Evolutionary conservation across 192 early-diverging fungal genomes (phyloP).

Genomic region (Coemansia sp.): DNA sequence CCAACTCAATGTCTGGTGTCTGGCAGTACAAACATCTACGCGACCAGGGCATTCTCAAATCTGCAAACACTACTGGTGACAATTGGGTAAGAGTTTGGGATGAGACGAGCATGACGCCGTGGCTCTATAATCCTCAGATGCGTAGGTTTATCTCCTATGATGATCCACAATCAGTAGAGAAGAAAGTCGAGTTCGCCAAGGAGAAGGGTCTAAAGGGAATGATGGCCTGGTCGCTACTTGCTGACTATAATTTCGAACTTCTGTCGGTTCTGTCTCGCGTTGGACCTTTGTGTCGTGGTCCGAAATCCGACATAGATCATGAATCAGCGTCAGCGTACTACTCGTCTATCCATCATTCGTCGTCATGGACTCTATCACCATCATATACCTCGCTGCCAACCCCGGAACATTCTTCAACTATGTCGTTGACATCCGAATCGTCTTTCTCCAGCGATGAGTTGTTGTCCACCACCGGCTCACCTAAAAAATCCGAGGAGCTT

Average conservation of each 20-base stretch:
- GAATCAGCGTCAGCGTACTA: neutral
- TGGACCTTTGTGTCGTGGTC: slow-evolving; percentile 43
- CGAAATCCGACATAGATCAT: slow-evolving; percentile 20
- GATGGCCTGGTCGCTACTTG: slow-evolving; percentile 70
- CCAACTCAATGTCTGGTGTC: slow-evolving; percentile 58
- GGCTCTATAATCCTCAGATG: slow-evolving; percentile 65
- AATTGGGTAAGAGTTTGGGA: slow-evolving; percentile 68
- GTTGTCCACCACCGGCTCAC: neutral
- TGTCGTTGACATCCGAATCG: neutral
- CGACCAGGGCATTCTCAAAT: slow-evolving; percentile 53
- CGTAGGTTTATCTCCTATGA: slow-evolving; percentile 71
- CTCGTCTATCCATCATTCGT: neutral
- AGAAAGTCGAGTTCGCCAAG: slow-evolving; percentile 51
- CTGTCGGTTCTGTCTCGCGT: slow-evolving; percentile 19
- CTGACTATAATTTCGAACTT: slow-evolving; percentile 63
- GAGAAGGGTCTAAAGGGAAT: slow-evolving; percentile 59
- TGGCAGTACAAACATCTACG: slow-evolving; percentile 68
- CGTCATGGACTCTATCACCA: slow-evolving; percentile 21
- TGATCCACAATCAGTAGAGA: slow-evolving; percentile 53
- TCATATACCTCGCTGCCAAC: slow-evolving; percentile 27
- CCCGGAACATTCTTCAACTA: neutral
- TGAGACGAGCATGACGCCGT: slow-evolving; percentile 60
- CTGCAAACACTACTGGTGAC: slow-evolving; percentile 46
- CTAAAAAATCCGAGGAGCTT: slow-evolving; percentile 4
- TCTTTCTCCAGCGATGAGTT: neutral